Evolutionary conservation across 2,329 filamentous ascomycete genomes (phyloP), one percentile per base, ranked within the genome.

Genomic region (Penicillium olsonii): DNA sequence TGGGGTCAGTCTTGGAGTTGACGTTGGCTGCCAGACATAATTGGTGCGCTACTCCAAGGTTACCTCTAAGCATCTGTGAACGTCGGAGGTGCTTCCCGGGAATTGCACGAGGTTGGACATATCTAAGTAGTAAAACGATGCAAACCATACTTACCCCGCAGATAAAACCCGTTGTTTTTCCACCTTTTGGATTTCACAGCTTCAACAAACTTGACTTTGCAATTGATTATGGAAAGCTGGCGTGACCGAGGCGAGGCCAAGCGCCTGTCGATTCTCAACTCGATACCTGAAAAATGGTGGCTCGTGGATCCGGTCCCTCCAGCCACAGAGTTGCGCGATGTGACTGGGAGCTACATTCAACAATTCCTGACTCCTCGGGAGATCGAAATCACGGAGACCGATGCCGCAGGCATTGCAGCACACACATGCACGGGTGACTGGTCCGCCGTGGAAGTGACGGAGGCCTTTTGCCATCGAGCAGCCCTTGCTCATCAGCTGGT

Each of bases 371-470:
- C 68, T 5, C 48, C 74, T 17, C 64, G 72, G 34, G 83, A 86
- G 57, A 70, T 85, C 11, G 75, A 80, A 35, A 85, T 86, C 49
- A 87, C 84, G 0, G 80, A 84, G 57, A 80, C 78, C 5, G 78
- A 82, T 61, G 81, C 82, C 3, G 75, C 79, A 5, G 78, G 74
- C 0, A 83, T 86, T 48, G 77, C 79, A 1, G 69, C 76, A 41
- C 78, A 78, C 37, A 83, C 81, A 1, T 75, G 74, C 0, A 68
- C 71, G 2, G 82, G 82, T 2, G 55, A 60, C 52, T 85, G 83
- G 83, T 79, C 71, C 7, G 79, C 82, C 1, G 75, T 80, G 10
- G 78, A 79, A 42, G 80, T 81, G 2, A 73, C 78, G 3, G 75
- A 76, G 45, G 78, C 79, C 2, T 83, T 84, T 60, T 83, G 80